Evolutionary conservation across 192 early-diverging fungal species (phyloP), one percentile per base, ranked within the genome.

Genomic region (Haplosporangium gracile): DNA sequence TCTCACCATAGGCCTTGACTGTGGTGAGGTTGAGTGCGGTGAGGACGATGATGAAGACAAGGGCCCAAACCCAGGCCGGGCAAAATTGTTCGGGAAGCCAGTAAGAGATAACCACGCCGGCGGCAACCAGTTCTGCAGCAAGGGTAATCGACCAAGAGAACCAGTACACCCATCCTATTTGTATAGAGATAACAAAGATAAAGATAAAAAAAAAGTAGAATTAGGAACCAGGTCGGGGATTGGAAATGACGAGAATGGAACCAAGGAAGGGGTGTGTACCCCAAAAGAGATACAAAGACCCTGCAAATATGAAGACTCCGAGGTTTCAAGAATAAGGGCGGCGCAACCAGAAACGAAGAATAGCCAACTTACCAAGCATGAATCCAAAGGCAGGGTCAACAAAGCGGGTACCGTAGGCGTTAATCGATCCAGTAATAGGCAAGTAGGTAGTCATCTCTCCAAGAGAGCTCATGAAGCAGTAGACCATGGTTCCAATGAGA

Each of bases 381-480:
- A 93, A 93, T 2, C 93, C 93, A 36, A 94, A 80, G 26, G 95
- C 91, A 15, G 96, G 96, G 87, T 97, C 96, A 53, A 97, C 89
- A 75, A 96, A 97, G 49, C 95, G 93, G 24, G 92, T 83, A 11
- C 92, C 94, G 85, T 95, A 94, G 51, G 93, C 91, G 80, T 93
- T 95, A 79, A 96, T 96, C 18, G 95, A 92, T 51, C 95, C 96
- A 34, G 94, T 80, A 74, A 77, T 92, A n/a, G 96, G 96, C 57
- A 97, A 92, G 26, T 93, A 92, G 10, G 96, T 93, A 2, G 96
- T 94, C 94, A 97, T 94, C 79, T 97, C 96, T 72, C 94, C 95
- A 77, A 97, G 89, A 77, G 92, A 94, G 34, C 93, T 95, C 87
- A 93, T 92, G 32, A 94, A 83, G 71, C 92, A 93, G 68, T 88